phyloP scores from a whole-genome alignment of 164 flowering plant species.

The Pachysandra terminalis region DNA sequence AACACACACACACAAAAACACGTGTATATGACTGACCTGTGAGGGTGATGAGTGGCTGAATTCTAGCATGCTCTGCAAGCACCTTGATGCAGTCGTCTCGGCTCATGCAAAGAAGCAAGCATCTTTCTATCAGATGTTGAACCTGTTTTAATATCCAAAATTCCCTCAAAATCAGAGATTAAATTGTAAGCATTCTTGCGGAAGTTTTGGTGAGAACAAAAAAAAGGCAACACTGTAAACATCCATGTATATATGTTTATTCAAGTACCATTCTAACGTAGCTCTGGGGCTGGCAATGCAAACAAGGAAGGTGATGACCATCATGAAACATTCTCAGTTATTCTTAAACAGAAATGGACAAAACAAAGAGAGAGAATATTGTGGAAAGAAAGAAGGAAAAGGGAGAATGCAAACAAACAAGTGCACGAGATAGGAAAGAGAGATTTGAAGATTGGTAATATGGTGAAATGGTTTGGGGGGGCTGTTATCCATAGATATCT shows the following conservation, averaged over 20 bases:
- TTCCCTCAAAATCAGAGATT: neutral
- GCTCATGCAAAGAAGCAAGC: constrained; percentile 70
- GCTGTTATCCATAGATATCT: constrained; percentile 70
- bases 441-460: no score
- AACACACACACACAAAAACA: neutral
- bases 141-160: constrained; percentile 49
- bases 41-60: constrained; percentile 61
- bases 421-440: constrained; percentile 8
- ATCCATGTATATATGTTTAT: no score
- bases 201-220: no score
- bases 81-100: constrained; percentile 66
- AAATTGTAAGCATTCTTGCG: no score
- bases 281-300: constrained; percentile 69
- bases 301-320: constrained; percentile 45
- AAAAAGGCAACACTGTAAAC: no score
- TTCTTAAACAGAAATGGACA: constrained; percentile 27
- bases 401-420: constrained; percentile 14
- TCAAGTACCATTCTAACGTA: constrained; percentile 60
- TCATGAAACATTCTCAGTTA: constrained; percentile 22
- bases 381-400: neutral
- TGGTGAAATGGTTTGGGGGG: constrained; percentile 9
- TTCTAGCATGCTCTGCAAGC: constrained; percentile 54
- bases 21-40: constrained; percentile 41
- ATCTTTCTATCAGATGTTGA: constrained; percentile 80
- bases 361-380: constrained; percentile 15